phyloP scores from a whole-genome alignment of 805 yeast genomes.

The Ogataea thermomethanolica region DNA sequence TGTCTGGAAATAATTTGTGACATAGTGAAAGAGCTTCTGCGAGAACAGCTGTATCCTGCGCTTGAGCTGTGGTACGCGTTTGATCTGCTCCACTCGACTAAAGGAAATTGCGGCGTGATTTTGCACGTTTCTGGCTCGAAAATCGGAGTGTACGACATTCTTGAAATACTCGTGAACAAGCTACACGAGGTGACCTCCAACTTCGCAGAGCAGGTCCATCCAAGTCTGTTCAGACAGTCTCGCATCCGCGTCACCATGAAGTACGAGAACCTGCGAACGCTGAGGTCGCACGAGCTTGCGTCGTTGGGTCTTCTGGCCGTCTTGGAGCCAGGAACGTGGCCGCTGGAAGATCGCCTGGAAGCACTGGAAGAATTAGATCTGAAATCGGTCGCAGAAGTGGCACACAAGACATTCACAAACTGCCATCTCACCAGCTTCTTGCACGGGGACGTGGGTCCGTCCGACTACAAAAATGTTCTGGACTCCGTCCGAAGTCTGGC shows the following conservation, averaged over 20 bases:
- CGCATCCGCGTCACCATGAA: conserved; percentile 46
- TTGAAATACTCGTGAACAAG: conserved; percentile 33
- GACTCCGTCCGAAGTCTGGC: conserved; percentile 14
- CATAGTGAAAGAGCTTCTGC: conserved; percentile 40
- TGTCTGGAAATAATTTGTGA: conserved; percentile 53
- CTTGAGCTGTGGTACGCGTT: conserved; percentile 55
- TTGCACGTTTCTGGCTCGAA: conserved; percentile 54
- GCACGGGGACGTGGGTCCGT: conserved; percentile 45
- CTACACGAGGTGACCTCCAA: conserved; percentile 25
- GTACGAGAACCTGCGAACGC: conserved; percentile 41
- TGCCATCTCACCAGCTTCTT: conserved; percentile 41
- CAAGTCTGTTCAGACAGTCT: conserved; percentile 42
- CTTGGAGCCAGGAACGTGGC: conserved; percentile 55
- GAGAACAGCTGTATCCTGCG: conserved; percentile 46
- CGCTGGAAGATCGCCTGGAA: conserved; percentile 52
- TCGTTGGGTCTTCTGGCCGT: conserved; percentile 48
- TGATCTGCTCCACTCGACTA: conserved; percentile 51
- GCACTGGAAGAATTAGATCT: conserved; percentile 49
- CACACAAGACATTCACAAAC: conserved; percentile 26
- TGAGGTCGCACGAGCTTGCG: conserved; percentile 46
- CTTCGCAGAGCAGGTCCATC: conserved; percentile 17
- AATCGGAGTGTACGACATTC: conserved; percentile 35
- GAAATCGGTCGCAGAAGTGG: conserved; percentile 32
- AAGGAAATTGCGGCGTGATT: conserved; percentile 51
- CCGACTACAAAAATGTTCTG: conserved; percentile 4